Evolutionary conservation across 176 grass and related monocot species (phyloP).

Genomic region (Oryza officinalis): DNA sequence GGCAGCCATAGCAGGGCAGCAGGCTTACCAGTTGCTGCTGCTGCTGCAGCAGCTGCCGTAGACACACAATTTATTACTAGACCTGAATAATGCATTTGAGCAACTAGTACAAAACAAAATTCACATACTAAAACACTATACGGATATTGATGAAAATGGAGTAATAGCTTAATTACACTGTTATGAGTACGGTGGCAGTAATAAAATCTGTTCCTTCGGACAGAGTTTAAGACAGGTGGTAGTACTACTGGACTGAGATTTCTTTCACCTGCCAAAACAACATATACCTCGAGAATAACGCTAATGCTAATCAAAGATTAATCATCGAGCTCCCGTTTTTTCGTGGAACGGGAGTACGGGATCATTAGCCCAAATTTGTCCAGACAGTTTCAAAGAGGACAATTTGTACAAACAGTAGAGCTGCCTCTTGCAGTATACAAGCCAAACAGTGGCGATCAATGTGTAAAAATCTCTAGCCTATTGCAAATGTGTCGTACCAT

Average conservation of each 20-base stretch:
- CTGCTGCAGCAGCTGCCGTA: not conserved
- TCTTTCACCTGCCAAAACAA: not conserved
- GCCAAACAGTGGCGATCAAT: not conserved
- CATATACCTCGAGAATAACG: conserved; percentile 8
- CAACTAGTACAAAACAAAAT: not conserved
- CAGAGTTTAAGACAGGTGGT: not conserved
- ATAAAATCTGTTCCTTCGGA: not conserved
- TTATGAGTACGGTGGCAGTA: not conserved
- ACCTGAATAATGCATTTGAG: not conserved
- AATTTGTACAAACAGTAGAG: not conserved
- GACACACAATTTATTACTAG: conserved; percentile 3
- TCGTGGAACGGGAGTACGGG: not conserved
- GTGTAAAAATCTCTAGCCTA: not conserved
- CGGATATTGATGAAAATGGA: not conserved
- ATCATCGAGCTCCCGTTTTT: not conserved
- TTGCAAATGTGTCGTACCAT: not conserved
- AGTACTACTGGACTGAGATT: conserved; percentile 22
- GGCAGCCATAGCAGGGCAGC: not conserved
- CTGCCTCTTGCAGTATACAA: not conserved
- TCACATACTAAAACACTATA: not conserved
- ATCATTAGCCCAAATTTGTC: conserved; percentile 20
- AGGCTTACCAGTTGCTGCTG: not conserved
- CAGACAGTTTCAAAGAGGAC: not conserved
- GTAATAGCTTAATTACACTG: not conserved
- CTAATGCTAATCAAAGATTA: not conserved